phyloP scores from a whole-genome alignment of 768 basidiomycete genomes.

The Hypsizygus marmoreus region DNA sequence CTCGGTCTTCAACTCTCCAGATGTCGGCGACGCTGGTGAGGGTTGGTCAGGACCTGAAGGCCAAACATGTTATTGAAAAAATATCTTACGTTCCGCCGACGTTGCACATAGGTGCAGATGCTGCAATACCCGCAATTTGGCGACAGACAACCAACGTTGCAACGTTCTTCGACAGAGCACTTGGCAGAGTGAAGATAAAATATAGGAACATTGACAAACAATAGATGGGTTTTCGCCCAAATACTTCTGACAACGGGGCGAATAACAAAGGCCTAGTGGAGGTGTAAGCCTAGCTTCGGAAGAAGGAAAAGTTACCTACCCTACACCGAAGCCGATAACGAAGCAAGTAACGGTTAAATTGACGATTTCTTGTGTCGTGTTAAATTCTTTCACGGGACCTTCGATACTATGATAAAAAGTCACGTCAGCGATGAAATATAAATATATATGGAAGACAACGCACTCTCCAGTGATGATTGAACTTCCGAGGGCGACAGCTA shows the following conservation, averaged over 20 bases:
- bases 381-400: constrained; percentile 32
- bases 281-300: constrained; percentile 12
- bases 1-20: constrained; percentile 42
- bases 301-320: constrained; percentile 25
- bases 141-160: constrained; percentile 44
- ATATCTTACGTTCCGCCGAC: constrained; percentile 39
- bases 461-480: constrained; percentile 45
- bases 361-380: constrained; percentile 36
- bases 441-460: constrained; percentile 11
- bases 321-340: constrained; percentile 44
- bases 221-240: constrained; percentile 40
- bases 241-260: constrained; percentile 41
- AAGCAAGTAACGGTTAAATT: constrained; percentile 46
- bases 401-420: constrained; percentile 28
- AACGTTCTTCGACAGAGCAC: constrained; percentile 44
- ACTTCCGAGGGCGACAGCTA: constrained; percentile 38
- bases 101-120: constrained; percentile 32
- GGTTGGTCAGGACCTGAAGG: too few relatives aligned
- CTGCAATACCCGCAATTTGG: constrained; percentile 29
- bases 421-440: background rate
- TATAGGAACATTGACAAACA: constrained; percentile 39
- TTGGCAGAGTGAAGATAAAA: constrained; percentile 49
- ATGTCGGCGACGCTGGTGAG: constrained; percentile 37
- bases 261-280: constrained; percentile 38
- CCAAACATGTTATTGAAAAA: background rate